Evolutionary conservation across 306 rosid species (phyloP).

Genomic region (Canavalia ensiformis): DNA sequence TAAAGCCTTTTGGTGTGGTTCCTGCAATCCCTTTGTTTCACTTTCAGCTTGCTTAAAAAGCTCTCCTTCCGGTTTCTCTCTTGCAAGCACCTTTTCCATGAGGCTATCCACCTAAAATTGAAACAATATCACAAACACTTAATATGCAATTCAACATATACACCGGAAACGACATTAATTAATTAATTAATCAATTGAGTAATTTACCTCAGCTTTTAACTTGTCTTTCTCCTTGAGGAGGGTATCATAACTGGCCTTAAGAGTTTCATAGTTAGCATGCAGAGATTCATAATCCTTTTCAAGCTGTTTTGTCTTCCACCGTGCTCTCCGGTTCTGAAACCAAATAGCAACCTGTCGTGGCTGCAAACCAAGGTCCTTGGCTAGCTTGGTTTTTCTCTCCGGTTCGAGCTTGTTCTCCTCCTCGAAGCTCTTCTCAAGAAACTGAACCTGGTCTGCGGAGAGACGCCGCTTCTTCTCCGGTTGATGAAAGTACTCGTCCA

Average conservation of each 20-base stretch:
- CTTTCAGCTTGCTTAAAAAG: conserved; percentile 48
- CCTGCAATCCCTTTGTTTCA: conserved; percentile 56
- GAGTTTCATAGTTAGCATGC: conserved; percentile 59
- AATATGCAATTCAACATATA: too few relatives aligned
- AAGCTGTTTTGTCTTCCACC: conserved; percentile 86
- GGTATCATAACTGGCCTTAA: conserved; percentile 65
- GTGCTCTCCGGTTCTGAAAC: conserved; percentile 92
- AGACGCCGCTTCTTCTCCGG: conserved; percentile 86
- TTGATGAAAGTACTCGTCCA: conserved; percentile 71
- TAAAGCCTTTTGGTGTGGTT: conserved; percentile 39
- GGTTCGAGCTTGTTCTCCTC: conserved; percentile 89
- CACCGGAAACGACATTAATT: too few relatives aligned
- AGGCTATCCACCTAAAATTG: conserved; percentile 64
- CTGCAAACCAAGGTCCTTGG: conserved; percentile 85
- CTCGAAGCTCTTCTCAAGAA: conserved; percentile 92
- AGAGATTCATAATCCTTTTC: conserved; percentile 80
- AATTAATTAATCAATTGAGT: conserved; percentile 20
- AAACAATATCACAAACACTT: not conserved
- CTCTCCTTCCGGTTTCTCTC: conserved; percentile 51
- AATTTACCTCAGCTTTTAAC: conserved; percentile 63
- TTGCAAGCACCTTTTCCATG: conserved; percentile 56
- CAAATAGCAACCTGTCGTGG: conserved; percentile 98
- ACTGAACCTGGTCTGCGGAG: conserved; percentile 68
- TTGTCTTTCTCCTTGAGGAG: conserved; percentile 72
- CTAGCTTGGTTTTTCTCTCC: conserved; percentile 74